Percentiles rank a stretch among this genome's conserved stretches.
Evolutionary conservation across 2,329 filamentous ascomycete genomes (phyloP).

Genomic region (Penicillium sp.): DNA sequence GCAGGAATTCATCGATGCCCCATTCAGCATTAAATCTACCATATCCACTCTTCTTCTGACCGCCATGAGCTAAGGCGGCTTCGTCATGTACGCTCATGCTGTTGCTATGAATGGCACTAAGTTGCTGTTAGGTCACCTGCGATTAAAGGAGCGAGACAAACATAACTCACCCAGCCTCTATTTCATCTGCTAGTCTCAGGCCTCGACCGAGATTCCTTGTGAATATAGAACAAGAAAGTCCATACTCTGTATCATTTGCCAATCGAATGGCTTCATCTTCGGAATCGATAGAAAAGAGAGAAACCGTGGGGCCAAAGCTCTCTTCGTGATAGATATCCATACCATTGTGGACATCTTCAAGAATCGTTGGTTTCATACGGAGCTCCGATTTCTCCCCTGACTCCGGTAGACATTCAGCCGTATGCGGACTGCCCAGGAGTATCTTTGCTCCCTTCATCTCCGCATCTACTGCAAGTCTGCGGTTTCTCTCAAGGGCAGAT

Average conservation of each 20-base stretch:
- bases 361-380: too few species aligned
- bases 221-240: conserved; percentile 34
- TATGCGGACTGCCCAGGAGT: too few species aligned
- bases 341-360: too few species aligned
- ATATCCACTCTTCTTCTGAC: conserved; percentile 63
- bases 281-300: conserved; percentile 26
- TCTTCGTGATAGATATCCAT: too few species aligned
- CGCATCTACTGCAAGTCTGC: too few species aligned
- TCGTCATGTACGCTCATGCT: conserved; percentile 29
- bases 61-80: conserved; percentile 63
- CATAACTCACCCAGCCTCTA: neutral
- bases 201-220: conserved; percentile 28
- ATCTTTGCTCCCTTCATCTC: too few species aligned
- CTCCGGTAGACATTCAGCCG: too few species aligned
- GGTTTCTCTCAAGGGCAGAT: too few species aligned
- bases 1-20: conserved; percentile 60
- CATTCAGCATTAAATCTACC: conserved; percentile 53
- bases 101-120: conserved; percentile 36
- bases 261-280: conserved; percentile 28
- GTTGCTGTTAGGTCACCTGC: too few species aligned
- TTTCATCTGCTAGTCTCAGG: conserved; percentile 26
- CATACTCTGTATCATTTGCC: conserved; percentile 30
- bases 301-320: conserved; percentile 31
- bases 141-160: conserved; percentile 4
- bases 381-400: too few species aligned